These are phyloP conservation scores for Taiozyma sp. DNA, from an alignment of 1,139 yeast species.

Conservation along the genomic window DNA sequence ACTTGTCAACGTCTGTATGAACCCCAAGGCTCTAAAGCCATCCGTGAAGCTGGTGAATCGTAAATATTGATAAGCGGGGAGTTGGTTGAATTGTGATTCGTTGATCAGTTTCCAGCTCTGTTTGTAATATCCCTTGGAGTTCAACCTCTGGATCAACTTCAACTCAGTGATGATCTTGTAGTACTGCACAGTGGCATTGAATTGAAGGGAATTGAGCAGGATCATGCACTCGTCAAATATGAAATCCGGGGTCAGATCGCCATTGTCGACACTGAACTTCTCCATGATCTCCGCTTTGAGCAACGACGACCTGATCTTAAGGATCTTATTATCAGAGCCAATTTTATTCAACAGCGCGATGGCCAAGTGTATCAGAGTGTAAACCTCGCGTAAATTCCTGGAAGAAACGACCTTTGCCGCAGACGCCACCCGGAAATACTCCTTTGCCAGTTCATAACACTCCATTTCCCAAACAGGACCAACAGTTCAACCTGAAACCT, in stretches of 20 bases:
- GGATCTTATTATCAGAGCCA: conserved; percentile 1
- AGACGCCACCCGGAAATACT: conserved; percentile 2
- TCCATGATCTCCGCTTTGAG: conserved; percentile 3
- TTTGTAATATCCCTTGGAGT: not conserved
- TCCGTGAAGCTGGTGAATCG: not conserved
- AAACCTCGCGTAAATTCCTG: conserved; percentile 14
- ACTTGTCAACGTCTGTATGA: not conserved
- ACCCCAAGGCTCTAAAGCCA: not conserved
- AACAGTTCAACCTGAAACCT: no score
- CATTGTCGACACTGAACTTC: not conserved
- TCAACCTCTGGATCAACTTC: not conserved
- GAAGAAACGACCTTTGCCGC: not conserved
- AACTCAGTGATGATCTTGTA: conserved; percentile 3
- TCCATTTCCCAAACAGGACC: not conserved
- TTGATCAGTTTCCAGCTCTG: conserved; percentile 2
- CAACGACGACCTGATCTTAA: conserved; percentile 11
- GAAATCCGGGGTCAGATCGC: not conserved
- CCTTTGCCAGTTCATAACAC: conserved; percentile 3
- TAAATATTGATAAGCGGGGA: not conserved
- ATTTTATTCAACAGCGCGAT: conserved; percentile 5
- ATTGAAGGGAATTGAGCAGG: not conserved
- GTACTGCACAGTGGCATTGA: not conserved
- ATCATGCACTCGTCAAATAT: not conserved
- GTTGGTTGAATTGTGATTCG: not conserved
- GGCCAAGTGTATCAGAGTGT: conserved; percentile 14